Evolutionary conservation across 179 eudicot genomes (phyloP), one percentile per base, ranked within the genome.

Genomic region (Vitellaria paradoxa): DNA sequence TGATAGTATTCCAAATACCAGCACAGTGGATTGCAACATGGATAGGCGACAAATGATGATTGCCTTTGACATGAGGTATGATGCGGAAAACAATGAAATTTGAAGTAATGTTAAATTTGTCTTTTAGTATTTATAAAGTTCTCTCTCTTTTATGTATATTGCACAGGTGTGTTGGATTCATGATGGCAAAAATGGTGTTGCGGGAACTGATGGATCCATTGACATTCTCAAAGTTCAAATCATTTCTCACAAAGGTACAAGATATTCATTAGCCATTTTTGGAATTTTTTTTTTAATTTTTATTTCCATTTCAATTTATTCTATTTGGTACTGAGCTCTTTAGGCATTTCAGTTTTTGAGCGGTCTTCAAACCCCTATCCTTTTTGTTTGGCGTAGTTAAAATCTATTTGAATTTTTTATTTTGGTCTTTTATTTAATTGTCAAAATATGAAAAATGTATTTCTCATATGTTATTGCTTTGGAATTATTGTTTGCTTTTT

Each of bases 1-100:
- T 79, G 93, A 89, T 81, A 81, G 75, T 72, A 76, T 78, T 79
- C 78, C 84, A 46, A 84, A 81, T 47, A 86, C 79, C 79, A 88
- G 76, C 73, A 68, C 82, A 24, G 45, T 81, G 62, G 88, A 87
- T 46, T 56, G 79, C 72, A 84, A 84, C 63, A 77, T 65, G 56
- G 91, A 82, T 61, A 89, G 98, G 79, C 89, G 98, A 61, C 89
- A 89, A 81, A 89, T 94, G 98, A 96, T 96, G 99, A 96, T 96
- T 86, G 99, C 97, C 81, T 96, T 96, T 87, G 99, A 96, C 79
- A 92, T 96, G 94, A 92, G 99, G 99, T 96, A 83, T 65, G 47
- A 17, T 68, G 59, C 10, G 66, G 66, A 30, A 23, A 70, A 18
- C 68, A 50, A 64, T 50, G 72, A 68, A 55, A 55, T 60, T 21